Base-by-base conservation (phyloP, 495 filamentous ascomycete species). In the Aspergillus affinis region DNA sequence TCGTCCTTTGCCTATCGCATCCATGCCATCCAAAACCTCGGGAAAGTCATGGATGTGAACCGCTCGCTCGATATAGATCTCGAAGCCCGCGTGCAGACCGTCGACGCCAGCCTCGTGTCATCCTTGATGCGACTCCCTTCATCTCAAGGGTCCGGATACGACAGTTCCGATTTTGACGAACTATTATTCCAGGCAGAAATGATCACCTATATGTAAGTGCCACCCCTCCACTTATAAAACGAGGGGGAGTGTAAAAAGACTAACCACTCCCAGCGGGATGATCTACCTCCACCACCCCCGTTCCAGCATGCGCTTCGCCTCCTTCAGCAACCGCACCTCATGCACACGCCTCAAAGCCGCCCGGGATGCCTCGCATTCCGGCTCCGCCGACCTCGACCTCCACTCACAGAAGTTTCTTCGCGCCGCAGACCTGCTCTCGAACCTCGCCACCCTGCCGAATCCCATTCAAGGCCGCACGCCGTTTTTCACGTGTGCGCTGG, bases 121-220 rank as follows among this genome's bases (percentile, higher is more conserved):
- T 90, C 88, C 81, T 74, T 79, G 20, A 80, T 91, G 54, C 84
- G 89, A 59, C 73, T 93, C 10, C 89, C 90, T 1, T 71, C 78
- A 13, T 74, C 75, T 6, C 91, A 91, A 68, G 79, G 77, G 52
- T 79, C 85, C 53, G 77, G 86, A 27, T 75, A 90, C 45, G 79
- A 80, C 60, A 81, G 79, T 64, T 79, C 83, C 48, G 73, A 81
- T 47, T 75, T 90, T 17, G 90, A 93, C 67, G 88, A 92, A 72
- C 86, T 93, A 82, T 76, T 91, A 62, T 92, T 93, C 74, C 89
- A 93, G 63, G 88, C 89, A 4, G 85, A 90, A 65, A 89, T 91
- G 82, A 85, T 90, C 51, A 63, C 62, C 26, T 69, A 70, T 44
- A 60, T 71, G 64, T 72, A 47, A 30, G 58, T 60, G 55, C 23